Evolutionary conservation across 1,284 basidiomycete species (phyloP).

Genomic region (Heterobasidion irregulare): DNA sequence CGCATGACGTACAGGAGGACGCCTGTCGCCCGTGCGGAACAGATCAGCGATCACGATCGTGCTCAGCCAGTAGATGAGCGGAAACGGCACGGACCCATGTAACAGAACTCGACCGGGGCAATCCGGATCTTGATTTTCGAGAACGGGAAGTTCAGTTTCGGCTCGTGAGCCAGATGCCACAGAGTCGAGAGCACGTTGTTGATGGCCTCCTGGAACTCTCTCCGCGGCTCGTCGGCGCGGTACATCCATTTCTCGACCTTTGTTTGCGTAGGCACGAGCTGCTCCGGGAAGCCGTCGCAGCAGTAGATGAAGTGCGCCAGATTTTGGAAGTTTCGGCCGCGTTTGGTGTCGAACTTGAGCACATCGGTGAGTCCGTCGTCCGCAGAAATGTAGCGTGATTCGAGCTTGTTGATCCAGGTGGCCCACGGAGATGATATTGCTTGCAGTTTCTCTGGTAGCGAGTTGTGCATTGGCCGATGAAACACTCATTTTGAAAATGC

Average conservation of each 20-base stretch:
- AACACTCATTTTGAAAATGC: background rate
- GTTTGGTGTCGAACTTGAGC: conserved; percentile 51
- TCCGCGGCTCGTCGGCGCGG: conserved; percentile 32
- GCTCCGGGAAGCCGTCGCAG: conserved; percentile 43
- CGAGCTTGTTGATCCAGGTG: conserved; percentile 45
- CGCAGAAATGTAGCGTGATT: conserved; percentile 37
- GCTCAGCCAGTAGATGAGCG: background rate
- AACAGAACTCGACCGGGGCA: conserved; percentile 69
- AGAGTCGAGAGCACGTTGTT: conserved; percentile 42
- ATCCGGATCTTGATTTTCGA: conserved; percentile 44
- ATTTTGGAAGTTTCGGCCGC: conserved; percentile 64
- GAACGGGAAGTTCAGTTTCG: conserved; percentile 33
- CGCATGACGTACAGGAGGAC: conserved; percentile 48
- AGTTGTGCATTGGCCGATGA: background rate
- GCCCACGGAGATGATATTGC: conserved; percentile 59
- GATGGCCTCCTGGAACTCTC: conserved; percentile 40
- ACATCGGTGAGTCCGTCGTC: conserved; percentile 44
- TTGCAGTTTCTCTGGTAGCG: conserved; percentile 57
- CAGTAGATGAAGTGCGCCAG: conserved; percentile 58
- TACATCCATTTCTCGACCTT: conserved; percentile 54
- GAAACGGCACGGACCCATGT: conserved; percentile 41
- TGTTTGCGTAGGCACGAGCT: conserved; percentile 38
- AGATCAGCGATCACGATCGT: background rate
- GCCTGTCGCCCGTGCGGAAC: conserved; percentile 25
- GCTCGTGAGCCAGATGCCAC: conserved; percentile 38